Percentiles rank a stretch among this genome's conserved stretches.
Conservation (phyloP, 306 rosid species). For the Quillaja saponaria region DNA sequence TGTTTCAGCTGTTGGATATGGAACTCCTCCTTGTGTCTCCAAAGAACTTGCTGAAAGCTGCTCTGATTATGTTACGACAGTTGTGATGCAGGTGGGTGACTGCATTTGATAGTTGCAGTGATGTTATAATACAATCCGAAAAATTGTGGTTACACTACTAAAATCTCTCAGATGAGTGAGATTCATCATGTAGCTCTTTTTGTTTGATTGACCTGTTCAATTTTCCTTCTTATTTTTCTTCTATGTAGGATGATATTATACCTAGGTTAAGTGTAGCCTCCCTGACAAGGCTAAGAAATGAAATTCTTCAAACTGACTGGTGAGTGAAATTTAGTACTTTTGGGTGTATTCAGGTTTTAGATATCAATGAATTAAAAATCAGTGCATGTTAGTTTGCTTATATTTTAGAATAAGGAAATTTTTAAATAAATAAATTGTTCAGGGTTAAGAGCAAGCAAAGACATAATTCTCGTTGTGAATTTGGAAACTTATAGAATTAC, state of each 20-base stretch:
- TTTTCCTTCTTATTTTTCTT: slow-evolving; percentile 19
- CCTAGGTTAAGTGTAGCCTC: slow-evolving; percentile 83
- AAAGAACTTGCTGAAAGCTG: slow-evolving; percentile 84
- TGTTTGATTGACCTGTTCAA: slow-evolving; percentile 22
- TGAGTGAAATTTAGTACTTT: slow-evolving; percentile 39
- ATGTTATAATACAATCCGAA: slow-evolving; percentile 20
- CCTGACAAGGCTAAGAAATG: slow-evolving; percentile 79
- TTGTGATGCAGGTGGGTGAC: slow-evolving; percentile 85
- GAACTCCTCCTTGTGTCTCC: slow-evolving; percentile 91
- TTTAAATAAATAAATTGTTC: slow-evolving; percentile 5
- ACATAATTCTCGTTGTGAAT: no score
- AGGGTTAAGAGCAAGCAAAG: background rate
- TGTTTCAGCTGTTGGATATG: slow-evolving; percentile 81
- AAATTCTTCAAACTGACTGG: slow-evolving; percentile 97
- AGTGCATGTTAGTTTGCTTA: slow-evolving; percentile 7
- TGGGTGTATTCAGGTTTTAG: background rate
- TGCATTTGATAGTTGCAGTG: slow-evolving; percentile 13
- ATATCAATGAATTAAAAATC: slow-evolving; percentile 2
- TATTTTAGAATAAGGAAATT: slow-evolving; percentile 9
- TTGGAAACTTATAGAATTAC: no score
- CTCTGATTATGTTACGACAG: slow-evolving; percentile 73
- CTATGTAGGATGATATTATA: slow-evolving; percentile 78
- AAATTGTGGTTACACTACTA: slow-evolving; percentile 18
- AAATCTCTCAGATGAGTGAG: slow-evolving; percentile 26
- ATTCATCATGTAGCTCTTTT: slow-evolving; percentile 24